Evolutionary conservation across 2,329 filamentous ascomycete genomes (phyloP).

Genomic region (Fonsecaea multimorphosa): DNA sequence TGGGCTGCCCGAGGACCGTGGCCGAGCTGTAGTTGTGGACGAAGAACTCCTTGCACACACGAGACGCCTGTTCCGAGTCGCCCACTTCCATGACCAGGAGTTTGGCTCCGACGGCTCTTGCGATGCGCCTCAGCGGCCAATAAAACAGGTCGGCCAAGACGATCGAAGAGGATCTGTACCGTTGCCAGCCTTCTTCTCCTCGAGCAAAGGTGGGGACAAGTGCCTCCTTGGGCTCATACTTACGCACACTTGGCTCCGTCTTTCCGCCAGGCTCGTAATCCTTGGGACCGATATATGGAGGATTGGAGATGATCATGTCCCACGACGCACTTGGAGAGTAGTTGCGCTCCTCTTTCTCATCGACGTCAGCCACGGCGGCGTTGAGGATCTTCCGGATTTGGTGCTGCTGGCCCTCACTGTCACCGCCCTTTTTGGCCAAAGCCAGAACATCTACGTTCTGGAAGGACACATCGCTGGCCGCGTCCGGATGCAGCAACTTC

Average conservation of each 20-base stretch:
- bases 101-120: conserved; percentile 56
- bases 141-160: conserved; percentile 67
- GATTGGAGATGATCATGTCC: conserved; percentile 83
- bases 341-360: background rate
- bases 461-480: conserved; percentile 53
- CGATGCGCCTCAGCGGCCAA: conserved; percentile 65
- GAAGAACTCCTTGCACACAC: conserved; percentile 59
- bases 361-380: background rate
- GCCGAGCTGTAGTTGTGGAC: conserved; percentile 10
- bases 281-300: conserved; percentile 79
- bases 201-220: conserved; percentile 60
- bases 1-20: background rate
- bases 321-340: conserved; percentile 33
- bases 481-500: conserved; percentile 40
- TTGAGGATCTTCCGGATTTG: conserved; percentile 10
- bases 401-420: background rate
- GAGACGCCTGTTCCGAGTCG: conserved; percentile 68
- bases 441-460: conserved; percentile 52
- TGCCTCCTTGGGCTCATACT: conserved; percentile 79
- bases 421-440: conserved; percentile 6
- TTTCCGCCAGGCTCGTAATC: conserved; percentile 67
- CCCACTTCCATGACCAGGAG: conserved; percentile 74
- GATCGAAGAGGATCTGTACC: conserved; percentile 24
- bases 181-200: conserved; percentile 10
- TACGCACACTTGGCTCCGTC: conserved; percentile 71